Conservation (phyloP, 1,284 basidiomycete genomes). For the Phlebopus sp. region DNA sequence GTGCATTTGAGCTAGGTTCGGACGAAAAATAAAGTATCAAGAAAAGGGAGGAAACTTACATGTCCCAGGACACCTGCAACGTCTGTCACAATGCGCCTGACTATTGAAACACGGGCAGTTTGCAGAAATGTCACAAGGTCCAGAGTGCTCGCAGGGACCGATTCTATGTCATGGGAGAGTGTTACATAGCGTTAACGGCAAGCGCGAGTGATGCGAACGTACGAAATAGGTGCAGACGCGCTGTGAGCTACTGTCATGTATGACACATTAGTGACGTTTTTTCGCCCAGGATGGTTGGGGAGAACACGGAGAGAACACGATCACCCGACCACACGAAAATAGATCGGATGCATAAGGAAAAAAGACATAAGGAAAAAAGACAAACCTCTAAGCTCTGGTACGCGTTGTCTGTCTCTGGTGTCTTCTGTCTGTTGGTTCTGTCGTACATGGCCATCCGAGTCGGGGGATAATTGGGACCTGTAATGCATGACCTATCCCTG, state of each 20-base stretch:
- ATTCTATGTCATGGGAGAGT: constrained; percentile 20
- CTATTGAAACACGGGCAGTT: constrained; percentile 36
- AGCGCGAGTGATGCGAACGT: constrained; percentile 7
- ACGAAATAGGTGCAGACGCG: constrained; percentile 38
- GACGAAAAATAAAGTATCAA: neutral
- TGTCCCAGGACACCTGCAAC: constrained; percentile 36
- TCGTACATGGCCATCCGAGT: neutral
- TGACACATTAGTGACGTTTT: neutral
- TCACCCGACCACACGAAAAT: too few relatives aligned
- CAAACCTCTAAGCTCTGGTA: constrained; percentile 24
- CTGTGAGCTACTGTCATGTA: constrained; percentile 27
- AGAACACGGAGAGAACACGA: too few relatives aligned
- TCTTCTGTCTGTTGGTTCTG: neutral
- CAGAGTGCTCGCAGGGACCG: constrained; percentile 39
- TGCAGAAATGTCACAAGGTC: constrained; percentile 33
- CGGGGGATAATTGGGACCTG: constrained; percentile 17
- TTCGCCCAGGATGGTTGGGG: too few relatives aligned
- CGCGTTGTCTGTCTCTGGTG: constrained; percentile 8
- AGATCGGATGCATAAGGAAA: neutral
- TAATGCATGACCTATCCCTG: constrained; percentile 29
- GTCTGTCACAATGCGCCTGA: constrained; percentile 37
- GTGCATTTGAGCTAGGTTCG: neutral
- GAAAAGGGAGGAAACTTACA: constrained; percentile 28
- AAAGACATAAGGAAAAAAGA: neutral
- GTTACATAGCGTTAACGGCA: constrained; percentile 1